phyloP scores from a whole-genome alignment of 139 green algal genomes.

The Trebouxia sp. region DNA sequence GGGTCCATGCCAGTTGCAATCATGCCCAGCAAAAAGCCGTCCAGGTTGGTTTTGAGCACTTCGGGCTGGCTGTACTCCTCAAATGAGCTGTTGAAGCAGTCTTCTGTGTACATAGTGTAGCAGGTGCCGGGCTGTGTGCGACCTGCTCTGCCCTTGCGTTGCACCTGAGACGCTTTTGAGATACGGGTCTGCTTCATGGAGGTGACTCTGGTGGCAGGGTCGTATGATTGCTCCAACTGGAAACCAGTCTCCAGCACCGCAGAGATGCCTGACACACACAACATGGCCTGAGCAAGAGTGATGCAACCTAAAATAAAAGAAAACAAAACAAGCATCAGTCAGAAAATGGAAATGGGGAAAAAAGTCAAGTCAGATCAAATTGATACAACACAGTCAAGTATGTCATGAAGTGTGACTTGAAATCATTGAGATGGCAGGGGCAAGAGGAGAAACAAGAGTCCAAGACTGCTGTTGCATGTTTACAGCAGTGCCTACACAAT shows the following conservation, averaged over 20 bases:
- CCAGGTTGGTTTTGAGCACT: conserved; percentile 17
- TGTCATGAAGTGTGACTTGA: too few species aligned
- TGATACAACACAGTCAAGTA: too few species aligned
- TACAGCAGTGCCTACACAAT: too few species aligned
- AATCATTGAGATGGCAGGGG: too few species aligned
- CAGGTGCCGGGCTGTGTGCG: not conserved
- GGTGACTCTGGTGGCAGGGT: not conserved
- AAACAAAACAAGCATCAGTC: too few species aligned
- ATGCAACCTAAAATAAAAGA: too few species aligned
- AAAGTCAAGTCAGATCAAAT: too few species aligned
- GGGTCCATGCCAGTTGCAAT: not conserved
- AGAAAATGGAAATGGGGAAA: too few species aligned
- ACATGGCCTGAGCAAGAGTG: not conserved
- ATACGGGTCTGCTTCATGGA: not conserved
- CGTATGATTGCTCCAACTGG: not conserved
- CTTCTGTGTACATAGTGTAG: conserved; percentile 6
- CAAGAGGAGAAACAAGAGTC: too few species aligned
- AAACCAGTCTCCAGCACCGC: not conserved
- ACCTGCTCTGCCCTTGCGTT: not conserved
- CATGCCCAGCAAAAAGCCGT: not conserved
- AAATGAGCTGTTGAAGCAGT: not conserved
- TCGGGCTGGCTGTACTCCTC: not conserved
- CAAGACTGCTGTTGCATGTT: too few species aligned
- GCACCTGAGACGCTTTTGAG: conserved; percentile 1
- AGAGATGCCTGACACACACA: not conserved